A percentile compares a stretch with the other conserved stretches of the same genome.
phyloP scores from a whole-genome alignment of 768 basidiomycete species.

The Kondoa malvinella region DNA sequence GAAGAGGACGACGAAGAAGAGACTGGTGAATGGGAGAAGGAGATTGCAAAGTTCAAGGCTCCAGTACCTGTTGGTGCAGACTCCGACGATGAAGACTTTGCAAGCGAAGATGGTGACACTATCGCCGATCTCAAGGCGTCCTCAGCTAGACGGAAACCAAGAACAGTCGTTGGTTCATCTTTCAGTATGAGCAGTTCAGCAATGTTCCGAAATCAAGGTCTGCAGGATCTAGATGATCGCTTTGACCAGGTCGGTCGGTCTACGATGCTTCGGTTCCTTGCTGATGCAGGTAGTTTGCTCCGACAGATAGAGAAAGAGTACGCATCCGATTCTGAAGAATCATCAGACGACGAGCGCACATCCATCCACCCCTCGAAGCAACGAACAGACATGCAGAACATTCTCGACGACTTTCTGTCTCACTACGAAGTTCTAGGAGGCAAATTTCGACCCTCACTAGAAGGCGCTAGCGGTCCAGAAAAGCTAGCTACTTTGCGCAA shows the following conservation, averaged over 20 bases:
- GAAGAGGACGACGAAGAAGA: slow-evolving; percentile 37
- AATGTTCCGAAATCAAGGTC: slow-evolving; percentile 77
- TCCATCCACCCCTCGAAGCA: slow-evolving; percentile 43
- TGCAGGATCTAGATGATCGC: slow-evolving; percentile 74
- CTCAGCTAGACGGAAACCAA: slow-evolving; percentile 46
- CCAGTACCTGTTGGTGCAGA: background rate
- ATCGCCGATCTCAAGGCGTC: slow-evolving; percentile 56
- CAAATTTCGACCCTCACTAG: slow-evolving; percentile 34
- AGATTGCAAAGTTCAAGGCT: slow-evolving; percentile 19
- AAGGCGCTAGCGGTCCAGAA: slow-evolving; percentile 46
- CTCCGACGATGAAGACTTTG: slow-evolving; percentile 18
- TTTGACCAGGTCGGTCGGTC: slow-evolving; percentile 69
- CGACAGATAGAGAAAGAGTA: slow-evolving; percentile 63
- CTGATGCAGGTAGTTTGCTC: background rate
- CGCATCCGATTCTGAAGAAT: slow-evolving; percentile 38
- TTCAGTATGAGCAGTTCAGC: slow-evolving; percentile 96
- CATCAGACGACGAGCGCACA: slow-evolving; percentile 30
- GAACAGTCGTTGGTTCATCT: slow-evolving; percentile 42
- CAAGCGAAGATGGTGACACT: slow-evolving; percentile 63
- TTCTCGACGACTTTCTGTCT: slow-evolving; percentile 85
- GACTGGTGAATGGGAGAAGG: slow-evolving; percentile 13
- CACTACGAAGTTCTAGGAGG: slow-evolving; percentile 81
- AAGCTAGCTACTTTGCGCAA: slow-evolving; percentile 62
- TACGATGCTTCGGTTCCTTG: background rate
- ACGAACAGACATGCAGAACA: slow-evolving; percentile 58